These are phyloP conservation scores for Cordyceps javanica DNA, from an alignment of 2,329 filamentous ascomycete genomes.

Conservation along the genomic window DNA sequence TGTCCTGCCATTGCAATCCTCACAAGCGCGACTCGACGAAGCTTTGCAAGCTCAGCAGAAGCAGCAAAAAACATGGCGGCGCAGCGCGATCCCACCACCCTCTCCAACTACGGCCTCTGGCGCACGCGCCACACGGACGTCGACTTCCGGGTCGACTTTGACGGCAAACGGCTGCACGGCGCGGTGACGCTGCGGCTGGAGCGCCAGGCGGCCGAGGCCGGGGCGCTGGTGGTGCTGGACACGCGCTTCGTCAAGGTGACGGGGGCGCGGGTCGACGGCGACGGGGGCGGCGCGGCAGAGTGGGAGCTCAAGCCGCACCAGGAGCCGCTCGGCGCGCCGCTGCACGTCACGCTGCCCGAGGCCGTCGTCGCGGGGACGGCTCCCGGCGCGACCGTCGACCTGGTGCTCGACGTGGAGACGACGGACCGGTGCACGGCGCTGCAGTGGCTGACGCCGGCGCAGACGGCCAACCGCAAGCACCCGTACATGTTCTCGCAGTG, in stretches of 20 bases:
- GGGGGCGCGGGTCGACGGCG: conserved; percentile 62
- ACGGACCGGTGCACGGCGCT: conserved; percentile 85
- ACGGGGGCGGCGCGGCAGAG: conserved; percentile 31
- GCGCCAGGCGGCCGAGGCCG: conserved; percentile 66
- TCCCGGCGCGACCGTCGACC: conserved; percentile 42
- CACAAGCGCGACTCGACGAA: neutral
- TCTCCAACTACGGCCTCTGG: conserved; percentile 89
- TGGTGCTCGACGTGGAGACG: conserved; percentile 68
- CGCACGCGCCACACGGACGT: conserved; percentile 76
- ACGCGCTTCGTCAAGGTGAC: conserved; percentile 75
- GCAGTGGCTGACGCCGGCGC: conserved; percentile 89
- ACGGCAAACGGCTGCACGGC: conserved; percentile 68
- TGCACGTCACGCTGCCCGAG: conserved; percentile 58
- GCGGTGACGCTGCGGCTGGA: conserved; percentile 71
- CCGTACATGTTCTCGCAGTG: conserved; percentile 98
- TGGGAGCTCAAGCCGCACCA: conserved; percentile 66
- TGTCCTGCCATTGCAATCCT: neutral
- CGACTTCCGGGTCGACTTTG: conserved; percentile 78
- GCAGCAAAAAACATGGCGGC: conserved; percentile 8
- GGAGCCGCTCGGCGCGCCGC: conserved; percentile 69
- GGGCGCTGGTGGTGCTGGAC: conserved; percentile 77
- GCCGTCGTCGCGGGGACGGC: conserved; percentile 40
- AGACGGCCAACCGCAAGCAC: conserved; percentile 92
- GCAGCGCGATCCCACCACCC: conserved; percentile 77
- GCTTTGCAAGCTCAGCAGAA: neutral